A percentile compares a stretch with the other conserved stretches of the same genome.
Conservation (phyloP, 148 eudicot species). For the Linanthus parryae region DNA sequence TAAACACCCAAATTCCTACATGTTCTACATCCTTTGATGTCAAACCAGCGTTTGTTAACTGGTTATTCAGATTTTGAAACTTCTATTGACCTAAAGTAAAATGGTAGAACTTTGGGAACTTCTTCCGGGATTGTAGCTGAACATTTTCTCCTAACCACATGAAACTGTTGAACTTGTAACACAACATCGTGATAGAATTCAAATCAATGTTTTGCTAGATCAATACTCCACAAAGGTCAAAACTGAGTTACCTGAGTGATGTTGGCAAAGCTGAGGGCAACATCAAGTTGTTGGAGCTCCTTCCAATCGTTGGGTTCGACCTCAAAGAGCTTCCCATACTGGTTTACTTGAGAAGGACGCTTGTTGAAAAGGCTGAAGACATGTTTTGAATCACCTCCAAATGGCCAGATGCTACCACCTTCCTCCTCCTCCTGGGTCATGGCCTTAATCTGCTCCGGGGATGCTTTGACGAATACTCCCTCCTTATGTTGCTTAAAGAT, state of each 20-base stretch:
- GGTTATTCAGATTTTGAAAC: no score
- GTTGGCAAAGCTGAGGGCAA: constrained; percentile 51
- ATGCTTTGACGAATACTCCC: constrained; percentile 48
- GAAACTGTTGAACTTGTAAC: no score
- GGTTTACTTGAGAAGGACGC: constrained; percentile 39
- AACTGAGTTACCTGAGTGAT: constrained; percentile 66
- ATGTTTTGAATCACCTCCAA: constrained; percentile 33
- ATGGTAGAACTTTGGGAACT: no score
- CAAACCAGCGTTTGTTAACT: no score
- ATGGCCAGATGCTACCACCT: constrained; percentile 60
- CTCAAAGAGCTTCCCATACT: constrained; percentile 46
- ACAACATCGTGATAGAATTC: no score
- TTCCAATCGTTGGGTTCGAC: constrained; percentile 29
- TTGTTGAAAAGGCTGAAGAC: constrained; percentile 38
- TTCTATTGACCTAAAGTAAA: no score
- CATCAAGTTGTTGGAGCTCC: constrained; percentile 37
- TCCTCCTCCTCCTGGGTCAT: constrained; percentile 42
- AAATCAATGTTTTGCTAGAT: no score
- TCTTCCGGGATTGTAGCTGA: no score
- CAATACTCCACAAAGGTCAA: no score
- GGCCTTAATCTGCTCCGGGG: constrained; percentile 60
- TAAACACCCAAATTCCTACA: no score
- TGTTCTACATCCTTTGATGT: no score
- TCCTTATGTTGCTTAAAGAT: constrained; percentile 39
- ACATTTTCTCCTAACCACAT: no score